Evolutionary conservation across 164 flowering plant genomes (phyloP), one percentile per base, ranked within the genome.

Genomic region (Vitis cinerea): DNA sequence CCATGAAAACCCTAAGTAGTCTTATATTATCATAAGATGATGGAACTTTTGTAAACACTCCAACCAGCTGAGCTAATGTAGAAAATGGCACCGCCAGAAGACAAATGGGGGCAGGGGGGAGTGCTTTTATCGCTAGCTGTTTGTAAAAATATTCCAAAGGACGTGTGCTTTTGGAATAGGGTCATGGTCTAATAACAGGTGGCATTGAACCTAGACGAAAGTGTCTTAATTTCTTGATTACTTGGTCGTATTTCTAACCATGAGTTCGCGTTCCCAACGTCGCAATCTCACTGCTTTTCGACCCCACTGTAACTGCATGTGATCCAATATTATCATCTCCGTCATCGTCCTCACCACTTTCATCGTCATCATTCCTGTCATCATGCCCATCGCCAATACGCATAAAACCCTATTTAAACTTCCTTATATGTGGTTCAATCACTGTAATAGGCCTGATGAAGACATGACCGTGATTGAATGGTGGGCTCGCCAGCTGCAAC

Each of bases 121-220:
- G 44, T 37, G 44, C 44, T 37, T 37, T 37, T 6, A 56, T 13
- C 8, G 15, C 31, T 44, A 19, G 67, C 0, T 23, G 9, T 50
- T 51, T 27, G 31, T 50, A 64, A 37, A 50, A 60, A 31, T 51
- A 50, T 48, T 27, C 37, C 64, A 61, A 69, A 48, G 9, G 30
- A 61, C 27, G 10, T n/a, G 63, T 63, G 65, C 17, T 64, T 65
- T 63, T 59, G 17, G 1, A 57, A 53, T 8, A 44, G 60, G 70
- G 70, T 59, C 66, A 52, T 51, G n/a, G 59, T 44, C 10, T 29
- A 8, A 7, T 6, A 13, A 52, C 12, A 48, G 61, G 55, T 57
- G 30, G 54, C 74, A 75, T 56, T 75, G 78, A 70, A 75, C 66
- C 78, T 75, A 16, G 78, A 65, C 78, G 16, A 51, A 48, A 17